Conservation (phyloP, 2,329 filamentous ascomycete genomes). For the Amesomyces nigricolor region DNA sequence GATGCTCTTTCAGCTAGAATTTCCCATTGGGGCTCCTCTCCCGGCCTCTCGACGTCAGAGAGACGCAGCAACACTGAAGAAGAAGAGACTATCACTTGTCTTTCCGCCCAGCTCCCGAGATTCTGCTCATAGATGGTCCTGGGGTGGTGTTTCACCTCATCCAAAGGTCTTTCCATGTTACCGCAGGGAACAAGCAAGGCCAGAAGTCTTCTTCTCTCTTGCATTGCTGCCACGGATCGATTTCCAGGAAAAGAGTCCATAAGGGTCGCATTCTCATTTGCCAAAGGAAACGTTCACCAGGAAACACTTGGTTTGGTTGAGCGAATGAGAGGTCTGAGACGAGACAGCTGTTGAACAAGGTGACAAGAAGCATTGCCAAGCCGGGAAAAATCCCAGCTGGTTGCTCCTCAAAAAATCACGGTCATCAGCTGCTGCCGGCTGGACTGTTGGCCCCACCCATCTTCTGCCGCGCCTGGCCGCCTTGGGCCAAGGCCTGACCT, state of each 20-base stretch:
- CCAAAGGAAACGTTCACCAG: slow-evolving; percentile 6
- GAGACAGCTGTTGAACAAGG: neutral
- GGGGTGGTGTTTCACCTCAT: slow-evolving; percentile 8
- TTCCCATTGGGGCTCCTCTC: too few relatives aligned
- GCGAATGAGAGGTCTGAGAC: slow-evolving; percentile 13
- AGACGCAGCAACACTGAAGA: neutral
- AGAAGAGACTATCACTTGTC: neutral
- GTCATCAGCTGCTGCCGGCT: neutral
- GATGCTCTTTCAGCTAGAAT: too few relatives aligned
- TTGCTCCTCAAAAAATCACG: neutral
- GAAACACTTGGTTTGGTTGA: slow-evolving; percentile 13
- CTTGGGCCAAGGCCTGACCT: slow-evolving; percentile 13
- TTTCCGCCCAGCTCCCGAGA: slow-evolving; percentile 5
- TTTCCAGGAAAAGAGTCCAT: too few relatives aligned
- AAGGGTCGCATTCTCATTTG: neutral
- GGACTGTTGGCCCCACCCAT: neutral
- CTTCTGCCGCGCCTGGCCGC: slow-evolving; percentile 18
- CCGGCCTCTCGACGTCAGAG: neutral
- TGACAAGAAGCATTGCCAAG: neutral
- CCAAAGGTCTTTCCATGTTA: too few relatives aligned
- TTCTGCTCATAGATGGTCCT: slow-evolving; percentile 5
- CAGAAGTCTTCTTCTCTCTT: too few relatives aligned
- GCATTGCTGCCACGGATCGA: too few relatives aligned
- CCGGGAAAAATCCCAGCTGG: neutral
- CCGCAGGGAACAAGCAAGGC: too few relatives aligned